Base-by-base conservation (phyloP, 805 yeast species). In the Lipomyces lipofer region DNA sequence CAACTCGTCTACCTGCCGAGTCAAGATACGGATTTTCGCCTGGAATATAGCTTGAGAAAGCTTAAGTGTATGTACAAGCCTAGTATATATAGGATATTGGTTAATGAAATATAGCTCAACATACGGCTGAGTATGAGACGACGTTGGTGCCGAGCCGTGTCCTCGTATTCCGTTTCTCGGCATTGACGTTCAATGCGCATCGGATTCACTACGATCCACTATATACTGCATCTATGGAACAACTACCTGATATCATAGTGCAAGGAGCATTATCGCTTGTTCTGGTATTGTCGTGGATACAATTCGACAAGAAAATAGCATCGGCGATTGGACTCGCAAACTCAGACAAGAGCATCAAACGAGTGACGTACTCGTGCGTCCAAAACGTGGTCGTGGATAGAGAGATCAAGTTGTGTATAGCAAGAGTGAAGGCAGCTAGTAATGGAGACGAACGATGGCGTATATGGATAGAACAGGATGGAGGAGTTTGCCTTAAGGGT, bases 181-280 rank as follows among this genome's bases (percentile, higher is more conserved):
- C 88, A 10, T 68, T 94, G 49, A 84, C 94, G 0, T 84, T 83
- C 71, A 92, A 92, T 67, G 76, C 95, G 2, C 99, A 92, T 69
- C 77, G 78, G 54, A 88, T 92, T 36, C 99, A 92, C 70, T 84
- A 82, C 68, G 87, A 88, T 65, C 67, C 69, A 4, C 59, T 60
- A 0, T 88, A 87, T 66, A 77, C 88, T 6, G 62, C 50, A 2
- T 52, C 66, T 0, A 64, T 63, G 1, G 98, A 92, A 64, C 75
- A 79, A 0, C 79, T 88, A 47, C 83, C 84, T 0, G 73, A 75
- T 32, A 68, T 84, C 0, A 71, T 92, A 0, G 83, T 85, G 0
- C 96, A 88, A 43, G 99, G 96, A 0, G 97, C 97, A 0, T 73
- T 91, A 49, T 72, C 86, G 54, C 78, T 86, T 0, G 82, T 85